Evolutionary conservation across 331 rosid species (phyloP).

Genomic region (Pyrus hybrid): DNA sequence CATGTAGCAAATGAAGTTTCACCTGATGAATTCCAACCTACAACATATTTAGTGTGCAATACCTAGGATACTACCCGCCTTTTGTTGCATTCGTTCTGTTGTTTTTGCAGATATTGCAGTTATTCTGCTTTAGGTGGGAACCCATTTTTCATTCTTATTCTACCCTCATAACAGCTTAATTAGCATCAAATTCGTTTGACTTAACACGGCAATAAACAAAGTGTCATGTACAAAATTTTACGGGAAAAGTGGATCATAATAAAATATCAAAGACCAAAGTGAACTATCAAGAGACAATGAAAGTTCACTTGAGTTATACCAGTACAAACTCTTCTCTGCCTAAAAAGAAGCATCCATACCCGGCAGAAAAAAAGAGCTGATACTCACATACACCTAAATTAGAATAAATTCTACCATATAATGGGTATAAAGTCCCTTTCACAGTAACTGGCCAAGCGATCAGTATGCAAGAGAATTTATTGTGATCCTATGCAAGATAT

Average conservation of each 20-base stretch:
- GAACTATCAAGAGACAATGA: background rate
- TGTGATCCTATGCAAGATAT: too few relatives aligned
- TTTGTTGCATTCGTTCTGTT: background rate
- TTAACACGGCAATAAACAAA: background rate
- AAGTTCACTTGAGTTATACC: background rate
- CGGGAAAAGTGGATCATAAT: too few relatives aligned
- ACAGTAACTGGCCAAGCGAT: too few relatives aligned
- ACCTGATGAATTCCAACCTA: background rate
- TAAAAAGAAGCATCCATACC: background rate
- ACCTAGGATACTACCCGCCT: background rate
- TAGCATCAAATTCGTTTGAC: background rate
- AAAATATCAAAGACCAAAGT: too few relatives aligned
- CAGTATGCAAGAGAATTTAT: too few relatives aligned
- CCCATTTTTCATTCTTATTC: background rate
- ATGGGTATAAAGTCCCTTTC: too few relatives aligned
- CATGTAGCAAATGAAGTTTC: too few relatives aligned
- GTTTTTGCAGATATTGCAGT: background rate
- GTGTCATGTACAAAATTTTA: background rate
- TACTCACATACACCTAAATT: too few relatives aligned
- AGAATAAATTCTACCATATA: too few relatives aligned
- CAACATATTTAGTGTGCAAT: background rate
- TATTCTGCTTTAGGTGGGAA: background rate
- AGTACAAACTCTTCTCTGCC: background rate
- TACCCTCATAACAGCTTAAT: too few relatives aligned
- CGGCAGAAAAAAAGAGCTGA: too few relatives aligned